Conservation (phyloP, 2,329 filamentous ascomycete species). For the Parastagonospora avenae region DNA sequence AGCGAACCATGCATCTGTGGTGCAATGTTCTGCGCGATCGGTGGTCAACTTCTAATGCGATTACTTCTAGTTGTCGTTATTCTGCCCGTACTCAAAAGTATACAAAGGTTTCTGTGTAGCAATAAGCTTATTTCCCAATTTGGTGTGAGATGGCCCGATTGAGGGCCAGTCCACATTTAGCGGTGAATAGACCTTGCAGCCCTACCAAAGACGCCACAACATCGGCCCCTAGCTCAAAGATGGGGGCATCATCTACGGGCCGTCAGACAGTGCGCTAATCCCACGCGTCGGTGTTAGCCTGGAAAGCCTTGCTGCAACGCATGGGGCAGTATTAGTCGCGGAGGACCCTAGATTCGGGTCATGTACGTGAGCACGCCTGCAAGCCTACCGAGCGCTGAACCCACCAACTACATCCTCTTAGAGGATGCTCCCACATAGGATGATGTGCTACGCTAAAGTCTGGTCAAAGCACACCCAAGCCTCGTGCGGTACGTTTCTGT, state of each 20-base stretch:
- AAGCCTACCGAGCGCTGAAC: conserved; percentile 18
- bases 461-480: background rate
- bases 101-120: conserved; percentile 19
- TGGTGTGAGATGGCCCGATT: conserved; percentile 12
- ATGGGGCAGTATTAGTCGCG: conserved; percentile 22
- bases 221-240: conserved; percentile 18
- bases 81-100: background rate
- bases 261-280: conserved; percentile 21
- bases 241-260: conserved; percentile 21
- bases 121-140: conserved; percentile 34
- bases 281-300: conserved; percentile 18
- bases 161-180: conserved; percentile 17
- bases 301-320: conserved; percentile 33
- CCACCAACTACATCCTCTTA: conserved; percentile 18
- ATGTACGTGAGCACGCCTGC: conserved; percentile 18
- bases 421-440: conserved; percentile 4
- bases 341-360: conserved; percentile 7
- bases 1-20: too few species aligned
- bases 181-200: conserved; percentile 36
- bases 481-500: background rate
- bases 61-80: background rate
- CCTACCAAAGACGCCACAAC: conserved; percentile 19
- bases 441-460: conserved; percentile 5
- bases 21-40: too few species aligned
- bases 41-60: background rate